Percentiles rank a stretch among this genome's conserved stretches.
Evolutionary conservation across 2,329 filamentous ascomycete species (phyloP).

Genomic region (Cryphonectria nitschkei): DNA sequence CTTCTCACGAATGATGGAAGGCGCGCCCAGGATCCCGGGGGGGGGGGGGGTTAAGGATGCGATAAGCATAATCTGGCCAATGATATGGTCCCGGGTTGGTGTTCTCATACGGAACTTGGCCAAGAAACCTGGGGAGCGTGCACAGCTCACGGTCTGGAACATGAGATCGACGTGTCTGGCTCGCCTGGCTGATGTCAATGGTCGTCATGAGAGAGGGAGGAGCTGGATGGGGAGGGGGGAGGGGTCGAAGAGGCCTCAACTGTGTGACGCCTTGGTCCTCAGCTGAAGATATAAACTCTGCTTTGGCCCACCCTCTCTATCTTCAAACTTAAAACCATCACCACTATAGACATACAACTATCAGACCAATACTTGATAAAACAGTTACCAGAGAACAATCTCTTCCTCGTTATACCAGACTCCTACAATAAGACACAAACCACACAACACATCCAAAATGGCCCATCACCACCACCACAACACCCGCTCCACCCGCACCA

Average conservation of each 20-base stretch:
- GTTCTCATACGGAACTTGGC: not conserved
- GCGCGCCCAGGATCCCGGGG: not conserved
- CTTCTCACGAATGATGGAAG: not conserved
- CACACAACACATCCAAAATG: slow-evolving; percentile 17
- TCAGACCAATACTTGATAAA: not conserved
- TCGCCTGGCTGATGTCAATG: slow-evolving; percentile 8
- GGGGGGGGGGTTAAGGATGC: not conserved
- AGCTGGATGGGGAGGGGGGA: too few relatives aligned
- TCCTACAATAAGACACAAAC: not conserved
- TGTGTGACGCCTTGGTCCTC: not conserved
- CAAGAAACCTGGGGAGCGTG: not conserved
- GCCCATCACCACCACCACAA: slow-evolving; percentile 32
- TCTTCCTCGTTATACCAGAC: not conserved
- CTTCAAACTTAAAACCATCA: not conserved
- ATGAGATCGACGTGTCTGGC: not conserved
- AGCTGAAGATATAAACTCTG: slow-evolving; percentile 7
- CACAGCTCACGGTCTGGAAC: not conserved
- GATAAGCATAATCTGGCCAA: slow-evolving; percentile 1
- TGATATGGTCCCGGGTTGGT: not conserved
- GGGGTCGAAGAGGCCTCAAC: not conserved
- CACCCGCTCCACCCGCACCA: slow-evolving; percentile 28
- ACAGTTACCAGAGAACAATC: not conserved
- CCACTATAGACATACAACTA: not conserved
- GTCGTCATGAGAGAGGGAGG: not conserved
- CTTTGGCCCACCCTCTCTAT: not conserved